Percentiles rank a stretch among this genome's conserved stretches.
These are phyloP conservation scores for Kuraishia piskuri DNA, from an alignment of 805 yeast genomes.

Conservation along the genomic window DNA sequence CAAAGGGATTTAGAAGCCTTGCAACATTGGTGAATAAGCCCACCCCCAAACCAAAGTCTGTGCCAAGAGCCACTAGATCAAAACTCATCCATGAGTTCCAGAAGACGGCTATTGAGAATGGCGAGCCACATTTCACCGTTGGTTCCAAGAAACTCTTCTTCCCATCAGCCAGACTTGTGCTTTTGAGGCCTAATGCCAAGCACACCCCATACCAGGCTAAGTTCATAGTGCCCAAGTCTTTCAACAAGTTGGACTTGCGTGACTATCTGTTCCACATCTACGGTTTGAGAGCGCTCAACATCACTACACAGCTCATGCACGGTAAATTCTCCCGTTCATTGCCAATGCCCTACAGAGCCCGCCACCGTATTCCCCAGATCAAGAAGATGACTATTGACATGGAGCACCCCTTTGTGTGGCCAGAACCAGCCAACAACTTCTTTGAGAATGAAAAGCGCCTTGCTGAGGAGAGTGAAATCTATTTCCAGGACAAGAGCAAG, in stretches of 20 bases:
- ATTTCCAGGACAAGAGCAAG: constrained; percentile 40
- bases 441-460: constrained; percentile 21
- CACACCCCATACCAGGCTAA: constrained; percentile 97
- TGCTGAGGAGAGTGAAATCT: constrained; percentile 39
- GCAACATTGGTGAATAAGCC: background rate
- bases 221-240: constrained; percentile 86
- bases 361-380: constrained; percentile 71
- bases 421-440: constrained; percentile 42
- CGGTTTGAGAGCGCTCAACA: constrained; percentile 81
- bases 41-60: background rate
- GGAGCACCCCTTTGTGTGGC: constrained; percentile 96
- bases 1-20: background rate
- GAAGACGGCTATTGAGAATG: constrained; percentile 46
- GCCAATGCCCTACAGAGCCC: constrained; percentile 49
- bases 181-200: constrained; percentile 88
- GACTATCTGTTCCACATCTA: constrained; percentile 89
- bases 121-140: constrained; percentile 70
- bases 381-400: constrained; percentile 97
- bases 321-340: constrained; percentile 50
- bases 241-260: constrained; percentile 89
- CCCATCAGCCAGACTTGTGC: constrained; percentile 76
- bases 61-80: background rate
- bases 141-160: constrained; percentile 75
- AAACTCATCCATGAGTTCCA: constrained; percentile 5
- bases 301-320: constrained; percentile 79